Evolutionary conservation across 108 stramenopile genomes (phyloP).

Genomic region (Pseudonitzschia pungens): DNA sequence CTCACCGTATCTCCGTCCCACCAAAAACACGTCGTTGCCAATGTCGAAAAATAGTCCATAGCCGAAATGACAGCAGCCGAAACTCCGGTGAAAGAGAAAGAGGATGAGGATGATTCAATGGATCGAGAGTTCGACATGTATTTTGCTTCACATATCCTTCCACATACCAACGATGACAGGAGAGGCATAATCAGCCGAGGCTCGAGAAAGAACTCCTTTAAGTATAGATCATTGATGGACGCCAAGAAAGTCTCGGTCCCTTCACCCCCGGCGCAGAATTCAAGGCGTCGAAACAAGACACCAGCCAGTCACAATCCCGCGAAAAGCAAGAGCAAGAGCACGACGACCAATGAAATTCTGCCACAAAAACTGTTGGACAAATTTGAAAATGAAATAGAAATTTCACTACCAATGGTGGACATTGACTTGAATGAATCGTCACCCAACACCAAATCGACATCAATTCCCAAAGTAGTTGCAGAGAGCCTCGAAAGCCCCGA

Average conservation of each 20-base stretch:
- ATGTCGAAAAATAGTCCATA: not conserved
- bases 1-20: not conserved
- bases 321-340: not conserved
- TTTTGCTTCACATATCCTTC: conserved; percentile 1
- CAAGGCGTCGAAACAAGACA: not conserved
- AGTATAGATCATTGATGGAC: not conserved
- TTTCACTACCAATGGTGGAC: not conserved
- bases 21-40: not conserved
- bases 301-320: not conserved
- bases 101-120: not conserved
- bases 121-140: not conserved
- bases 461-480: too few species aligned
- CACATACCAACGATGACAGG: not conserved
- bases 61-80: not conserved
- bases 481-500: not conserved
- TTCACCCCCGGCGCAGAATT: not conserved
- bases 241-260: conserved; percentile 1
- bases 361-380: not conserved
- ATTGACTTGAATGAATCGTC: not conserved
- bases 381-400: not conserved
- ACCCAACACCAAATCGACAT: too few species aligned
- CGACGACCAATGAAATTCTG: too few species aligned
- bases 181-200: not conserved
- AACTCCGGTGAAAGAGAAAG: not conserved
- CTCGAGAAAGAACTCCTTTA: not conserved